Evolutionary conservation across 192 early-diverging fungal species (phyloP).

Genomic region (Umbelopsis sp.): DNA sequence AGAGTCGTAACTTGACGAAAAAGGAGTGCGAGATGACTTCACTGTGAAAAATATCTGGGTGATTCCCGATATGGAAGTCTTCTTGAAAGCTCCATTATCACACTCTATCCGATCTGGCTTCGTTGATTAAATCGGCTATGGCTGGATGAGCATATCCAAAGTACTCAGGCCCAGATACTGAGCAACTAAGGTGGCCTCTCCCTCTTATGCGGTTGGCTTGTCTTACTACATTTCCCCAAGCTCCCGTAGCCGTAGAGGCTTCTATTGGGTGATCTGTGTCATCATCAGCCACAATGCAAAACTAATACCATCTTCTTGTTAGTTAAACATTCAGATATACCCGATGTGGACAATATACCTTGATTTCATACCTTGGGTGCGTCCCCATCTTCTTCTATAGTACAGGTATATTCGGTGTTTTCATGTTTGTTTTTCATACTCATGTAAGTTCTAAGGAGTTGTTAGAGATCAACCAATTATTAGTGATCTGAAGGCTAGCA

Average conservation of each 20-base stretch:
- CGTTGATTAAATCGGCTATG: conserved; percentile 86
- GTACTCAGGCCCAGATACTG: conserved; percentile 87
- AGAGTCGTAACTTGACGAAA: not conserved
- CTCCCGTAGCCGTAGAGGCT: conserved; percentile 86
- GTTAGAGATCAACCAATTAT: not conserved
- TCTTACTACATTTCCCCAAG: conserved; percentile 83
- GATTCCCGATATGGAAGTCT: conserved; percentile 4
- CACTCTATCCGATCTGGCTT: conserved; percentile 20
- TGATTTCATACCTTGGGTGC: conserved; percentile 47
- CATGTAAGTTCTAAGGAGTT: conserved; percentile 45
- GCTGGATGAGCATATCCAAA: conserved; percentile 91
- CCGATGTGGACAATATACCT: not conserved
- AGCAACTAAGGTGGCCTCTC: conserved; percentile 76
- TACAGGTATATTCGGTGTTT: conserved; percentile 69
- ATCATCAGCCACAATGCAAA: conserved; percentile 84
- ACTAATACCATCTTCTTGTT: conserved; percentile 38
- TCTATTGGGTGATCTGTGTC: conserved; percentile 67
- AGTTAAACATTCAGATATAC: not conserved
- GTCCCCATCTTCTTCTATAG: conserved; percentile 79
- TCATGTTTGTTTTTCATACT: conserved; percentile 53
- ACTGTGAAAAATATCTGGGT: not conserved
- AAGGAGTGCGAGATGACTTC: not conserved
- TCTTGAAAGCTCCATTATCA: conserved; percentile 2
- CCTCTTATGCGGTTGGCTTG: conserved; percentile 82
- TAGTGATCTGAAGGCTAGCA: too few species aligned